A percentile compares a stretch with the other conserved stretches of the same genome.
Conservation (phyloP, 257 asterid species). For the Fraxinus pennsylvanica region DNA sequence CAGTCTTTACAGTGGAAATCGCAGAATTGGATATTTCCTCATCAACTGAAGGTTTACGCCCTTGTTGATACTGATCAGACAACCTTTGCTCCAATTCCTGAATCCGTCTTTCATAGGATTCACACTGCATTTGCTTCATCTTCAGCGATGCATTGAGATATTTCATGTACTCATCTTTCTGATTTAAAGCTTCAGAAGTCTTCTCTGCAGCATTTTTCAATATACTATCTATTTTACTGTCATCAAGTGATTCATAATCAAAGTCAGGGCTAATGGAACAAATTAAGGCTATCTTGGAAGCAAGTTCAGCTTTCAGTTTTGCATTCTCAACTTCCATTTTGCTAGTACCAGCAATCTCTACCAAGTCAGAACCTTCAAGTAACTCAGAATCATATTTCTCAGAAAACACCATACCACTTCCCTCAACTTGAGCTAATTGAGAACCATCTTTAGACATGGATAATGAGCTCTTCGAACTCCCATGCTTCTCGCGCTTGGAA, state of each 20-base stretch:
- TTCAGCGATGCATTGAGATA: conserved; percentile 76
- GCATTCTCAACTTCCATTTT: conserved; percentile 97
- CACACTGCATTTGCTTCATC: conserved; percentile 76
- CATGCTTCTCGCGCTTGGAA: conserved; percentile 56
- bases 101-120: conserved; percentile 88
- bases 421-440: conserved; percentile 54
- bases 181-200: conserved; percentile 77
- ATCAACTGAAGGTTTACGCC: conserved; percentile 41
- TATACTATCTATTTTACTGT: conserved; percentile 55
- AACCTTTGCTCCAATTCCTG: conserved; percentile 88
- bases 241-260: conserved; percentile 68
- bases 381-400: conserved; percentile 56
- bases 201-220: conserved; percentile 72
- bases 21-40: conserved; percentile 46
- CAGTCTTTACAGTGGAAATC: conserved; percentile 44
- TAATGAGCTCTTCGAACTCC: conserved; percentile 50
- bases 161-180: conserved; percentile 75
- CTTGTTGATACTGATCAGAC: conserved; percentile 67
- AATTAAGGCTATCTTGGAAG: conserved; percentile 85
- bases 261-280: conserved; percentile 68
- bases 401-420: conserved; percentile 32
- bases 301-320: conserved; percentile 91
- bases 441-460: conserved; percentile 64
- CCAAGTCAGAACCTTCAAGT: conserved; percentile 66
- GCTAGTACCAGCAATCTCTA: conserved; percentile 93